Percentiles rank a stretch among this genome's conserved stretches.
Conservation (phyloP, 164 flowering plant species). For the Stephania japonica region DNA sequence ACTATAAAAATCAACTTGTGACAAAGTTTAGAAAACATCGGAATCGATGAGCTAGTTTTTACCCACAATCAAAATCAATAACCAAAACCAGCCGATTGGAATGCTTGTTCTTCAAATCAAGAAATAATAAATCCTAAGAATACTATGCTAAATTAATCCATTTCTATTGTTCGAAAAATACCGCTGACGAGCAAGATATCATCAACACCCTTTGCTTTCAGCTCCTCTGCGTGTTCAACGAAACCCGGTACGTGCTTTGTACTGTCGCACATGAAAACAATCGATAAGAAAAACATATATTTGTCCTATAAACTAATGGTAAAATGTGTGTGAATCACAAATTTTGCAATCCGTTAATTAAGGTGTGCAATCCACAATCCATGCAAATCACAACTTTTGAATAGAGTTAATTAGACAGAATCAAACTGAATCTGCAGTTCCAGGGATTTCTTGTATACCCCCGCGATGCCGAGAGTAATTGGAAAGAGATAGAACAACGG, state of each 20-base stretch:
- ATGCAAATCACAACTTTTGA: not conserved
- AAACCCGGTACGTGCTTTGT: constrained; percentile 56
- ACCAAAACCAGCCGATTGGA: not conserved
- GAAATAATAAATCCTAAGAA: not conserved
- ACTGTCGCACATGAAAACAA: not conserved
- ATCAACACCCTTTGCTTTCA: constrained; percentile 77
- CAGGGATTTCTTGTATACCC: too few relatives aligned
- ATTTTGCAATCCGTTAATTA: too few relatives aligned
- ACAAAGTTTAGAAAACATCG: too few relatives aligned
- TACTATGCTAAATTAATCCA: not conserved
- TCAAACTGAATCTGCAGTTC: too few relatives aligned
- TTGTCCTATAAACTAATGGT: not conserved
- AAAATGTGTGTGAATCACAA: too few relatives aligned
- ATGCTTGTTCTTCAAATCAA: not conserved
- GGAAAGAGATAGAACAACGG: too few relatives aligned
- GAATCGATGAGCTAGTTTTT: too few relatives aligned
- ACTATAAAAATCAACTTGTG: too few relatives aligned
- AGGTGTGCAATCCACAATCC: constrained; percentile 25
- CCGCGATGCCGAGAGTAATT: too few relatives aligned
- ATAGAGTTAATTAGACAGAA: too few relatives aligned
- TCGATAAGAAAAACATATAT: not conserved
- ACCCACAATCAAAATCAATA: not conserved
- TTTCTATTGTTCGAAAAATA: constrained; percentile 13
- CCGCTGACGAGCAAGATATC: constrained; percentile 72
- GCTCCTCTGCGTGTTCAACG: constrained; percentile 62